Evolutionary conservation across 2,329 filamentous ascomycete species (phyloP), one percentile per base, ranked within the genome.

Genomic region (Pyrenochaeta sp.): DNA sequence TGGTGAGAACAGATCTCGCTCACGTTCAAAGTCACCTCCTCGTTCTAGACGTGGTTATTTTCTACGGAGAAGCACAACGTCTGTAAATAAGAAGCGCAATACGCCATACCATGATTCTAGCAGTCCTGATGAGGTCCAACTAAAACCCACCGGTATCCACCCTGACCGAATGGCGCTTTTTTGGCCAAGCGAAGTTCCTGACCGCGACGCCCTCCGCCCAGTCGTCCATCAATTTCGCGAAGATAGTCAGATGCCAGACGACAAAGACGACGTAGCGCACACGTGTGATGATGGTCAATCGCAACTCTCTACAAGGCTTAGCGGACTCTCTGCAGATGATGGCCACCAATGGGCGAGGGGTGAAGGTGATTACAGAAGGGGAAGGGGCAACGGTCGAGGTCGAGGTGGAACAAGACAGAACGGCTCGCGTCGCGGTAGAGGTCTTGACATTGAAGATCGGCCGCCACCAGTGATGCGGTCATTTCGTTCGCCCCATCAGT

Each of bases 331-430:
- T 1, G 48, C 22, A 12, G 36, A 50, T 2, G 55, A 45, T 15
- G 55, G 51, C n/a, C 55, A 46, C 15, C 48, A 55, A 40, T 47
- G 48, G 58, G 34, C 13, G 12, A 54, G 24, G 19, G 24, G 15
- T 5, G 34, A 28, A 6, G 9, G 1, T 13, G 25, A 50, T n/a
- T 3, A 54, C 28, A 37, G 28, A n/a, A 19, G 28, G 13, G 7
- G 8, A 2, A 39, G 6, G 13, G 42, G 50, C 7, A 19, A 30
- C 28, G 40, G 27, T 5, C 42, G 40, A 19, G 46, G 22, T 1
- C 24, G 34, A 27, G 12, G 19, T 19, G 19, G 19, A 19, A 19
- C 19, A 19, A 19, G 19, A 19, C 19, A 19, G 19, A 19, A 19
- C 19, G 19, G 19, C 1, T 19, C 19, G 19, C 19, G 19, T 19